phyloP scores from a whole-genome alignment of 495 filamentous ascomycete genomes.

The Saxophila tyrrhenica region DNA sequence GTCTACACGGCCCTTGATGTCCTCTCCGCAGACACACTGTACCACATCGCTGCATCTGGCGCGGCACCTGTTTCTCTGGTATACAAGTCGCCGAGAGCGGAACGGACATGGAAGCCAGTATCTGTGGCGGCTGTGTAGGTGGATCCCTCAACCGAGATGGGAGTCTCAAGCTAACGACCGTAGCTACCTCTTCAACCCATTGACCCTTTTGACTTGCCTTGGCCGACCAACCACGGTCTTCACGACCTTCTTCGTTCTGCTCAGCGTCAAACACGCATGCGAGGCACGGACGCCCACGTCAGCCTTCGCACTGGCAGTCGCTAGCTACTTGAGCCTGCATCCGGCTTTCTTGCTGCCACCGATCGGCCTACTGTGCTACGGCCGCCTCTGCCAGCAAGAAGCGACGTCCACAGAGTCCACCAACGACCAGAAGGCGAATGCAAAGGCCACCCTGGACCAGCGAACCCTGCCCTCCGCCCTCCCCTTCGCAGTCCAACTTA shows the following conservation, averaged over 20 bases:
- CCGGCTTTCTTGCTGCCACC: slow-evolving; percentile 78
- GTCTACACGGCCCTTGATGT: slow-evolving; percentile 77
- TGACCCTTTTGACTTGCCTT: slow-evolving; percentile 84
- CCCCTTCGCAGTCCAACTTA: slow-evolving; percentile 10
- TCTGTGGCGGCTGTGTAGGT: slow-evolving; percentile 67
- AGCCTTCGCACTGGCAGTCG: slow-evolving; percentile 77
- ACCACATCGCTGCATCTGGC: slow-evolving; percentile 71
- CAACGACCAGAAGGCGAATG: not conserved
- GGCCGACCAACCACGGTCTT: slow-evolving; percentile 87
- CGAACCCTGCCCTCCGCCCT: slow-evolving; percentile 1
- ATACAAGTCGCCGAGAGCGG: slow-evolving; percentile 66
- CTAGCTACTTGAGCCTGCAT: slow-evolving; percentile 85
- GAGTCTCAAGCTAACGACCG: slow-evolving; percentile 10
- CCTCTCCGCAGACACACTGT: slow-evolving; percentile 69
- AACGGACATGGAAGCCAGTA: slow-evolving; percentile 63
- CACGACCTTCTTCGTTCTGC: slow-evolving; percentile 77
- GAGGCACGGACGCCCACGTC: slow-evolving; percentile 58
- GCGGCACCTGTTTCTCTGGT: slow-evolving; percentile 59
- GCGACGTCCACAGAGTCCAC: not conserved
- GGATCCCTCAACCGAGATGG: not conserved
- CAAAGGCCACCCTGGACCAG: slow-evolving; percentile 19
- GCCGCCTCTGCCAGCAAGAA: slow-evolving; percentile 36
- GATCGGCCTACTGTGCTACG: slow-evolving; percentile 69
- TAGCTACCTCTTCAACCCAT: slow-evolving; percentile 89
- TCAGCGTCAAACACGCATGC: slow-evolving; percentile 74